phyloP scores from a whole-genome alignment of 1,284 basidiomycete species.

The Boletellus sp. region DNA sequence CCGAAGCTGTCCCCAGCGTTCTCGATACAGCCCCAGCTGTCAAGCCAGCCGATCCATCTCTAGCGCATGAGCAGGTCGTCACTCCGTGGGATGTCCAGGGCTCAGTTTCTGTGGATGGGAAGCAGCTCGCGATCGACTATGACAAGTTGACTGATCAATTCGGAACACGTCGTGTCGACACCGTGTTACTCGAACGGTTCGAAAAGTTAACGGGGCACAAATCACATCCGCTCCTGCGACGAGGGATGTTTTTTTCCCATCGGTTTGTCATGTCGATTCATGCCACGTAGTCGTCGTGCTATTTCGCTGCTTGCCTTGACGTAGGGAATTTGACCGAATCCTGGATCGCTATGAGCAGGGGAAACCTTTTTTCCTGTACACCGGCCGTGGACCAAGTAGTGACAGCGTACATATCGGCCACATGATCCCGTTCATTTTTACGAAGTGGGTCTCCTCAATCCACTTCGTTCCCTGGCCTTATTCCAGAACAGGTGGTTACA shows the following conservation, averaged over 20 bases:
- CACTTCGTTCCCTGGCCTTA: conserved; percentile 2
- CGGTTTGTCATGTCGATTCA: conserved; percentile 51
- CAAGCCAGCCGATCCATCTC: conserved; percentile 33
- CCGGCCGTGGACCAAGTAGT: conserved; percentile 93
- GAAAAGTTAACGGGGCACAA: conserved; percentile 87
- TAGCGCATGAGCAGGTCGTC: conserved; percentile 73
- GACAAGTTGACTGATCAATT: conserved; percentile 95
- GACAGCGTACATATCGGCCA: conserved; percentile 98
- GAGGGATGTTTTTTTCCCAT: conserved; percentile 98
- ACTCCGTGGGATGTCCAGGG: conserved; percentile 99
- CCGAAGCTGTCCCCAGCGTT: background rate
- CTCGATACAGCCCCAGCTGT: conserved; percentile 18
- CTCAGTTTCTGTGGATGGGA: conserved; percentile 84
- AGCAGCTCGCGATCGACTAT: conserved; percentile 91
- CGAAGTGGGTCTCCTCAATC: conserved; percentile 61
- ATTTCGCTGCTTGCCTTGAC: conserved; percentile 1
- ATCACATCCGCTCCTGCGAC: conserved; percentile 87
- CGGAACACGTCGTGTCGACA: conserved; percentile 82
- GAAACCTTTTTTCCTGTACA: conserved; percentile 98
- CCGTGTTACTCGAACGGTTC: conserved; percentile 82
- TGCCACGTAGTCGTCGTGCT: background rate
- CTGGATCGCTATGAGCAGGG: conserved; percentile 94
- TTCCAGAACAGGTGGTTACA: conserved; percentile 78
- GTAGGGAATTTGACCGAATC: conserved; percentile 89
- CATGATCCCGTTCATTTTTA: conserved; percentile 96